phyloP scores from a whole-genome alignment of 1,284 basidiomycete genomes.

The Malassezia cuniculi region DNA sequence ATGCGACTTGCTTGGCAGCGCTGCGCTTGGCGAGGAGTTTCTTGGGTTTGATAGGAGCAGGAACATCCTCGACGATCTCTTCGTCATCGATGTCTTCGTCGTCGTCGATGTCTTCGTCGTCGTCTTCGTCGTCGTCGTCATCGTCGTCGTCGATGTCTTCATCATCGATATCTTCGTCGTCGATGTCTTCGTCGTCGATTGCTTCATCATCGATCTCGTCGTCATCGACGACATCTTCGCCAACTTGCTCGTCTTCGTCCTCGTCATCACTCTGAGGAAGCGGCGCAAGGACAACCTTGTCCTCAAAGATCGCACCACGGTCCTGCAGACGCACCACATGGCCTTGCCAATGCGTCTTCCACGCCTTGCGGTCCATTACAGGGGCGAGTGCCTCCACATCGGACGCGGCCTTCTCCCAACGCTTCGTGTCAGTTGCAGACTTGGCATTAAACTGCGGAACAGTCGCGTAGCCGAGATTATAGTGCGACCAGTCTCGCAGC shows the following conservation, averaged over 20 bases:
- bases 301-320: slow-evolving; percentile 10
- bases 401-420: slow-evolving; percentile 15
- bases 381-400: not conserved
- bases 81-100: slow-evolving; percentile 16
- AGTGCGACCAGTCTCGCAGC: slow-evolving; percentile 39
- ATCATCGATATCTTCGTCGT: slow-evolving; percentile 14
- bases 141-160: slow-evolving; percentile 24
- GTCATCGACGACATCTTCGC: slow-evolving; percentile 25
- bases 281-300: slow-evolving; percentile 12
- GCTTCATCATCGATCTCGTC: slow-evolving; percentile 22
- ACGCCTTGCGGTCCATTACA: slow-evolving; percentile 22
- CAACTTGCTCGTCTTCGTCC: slow-evolving; percentile 24
- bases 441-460: slow-evolving; percentile 16
- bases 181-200: slow-evolving; percentile 15
- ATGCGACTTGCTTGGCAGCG: slow-evolving; percentile 10
- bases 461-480: slow-evolving; percentile 33
- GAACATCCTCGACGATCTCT: too few relatives aligned
- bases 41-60: too few relatives aligned
- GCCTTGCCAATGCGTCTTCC: slow-evolving; percentile 23
- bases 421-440: slow-evolving; percentile 8
- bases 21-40: too few relatives aligned
- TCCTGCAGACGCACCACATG: slow-evolving; percentile 27
- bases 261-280: slow-evolving; percentile 15
- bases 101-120: slow-evolving; percentile 22
- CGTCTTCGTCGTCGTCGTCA: slow-evolving; percentile 25